Conservation (phyloP, 106 monocot species). For the Platanthera guangdongensis region DNA sequence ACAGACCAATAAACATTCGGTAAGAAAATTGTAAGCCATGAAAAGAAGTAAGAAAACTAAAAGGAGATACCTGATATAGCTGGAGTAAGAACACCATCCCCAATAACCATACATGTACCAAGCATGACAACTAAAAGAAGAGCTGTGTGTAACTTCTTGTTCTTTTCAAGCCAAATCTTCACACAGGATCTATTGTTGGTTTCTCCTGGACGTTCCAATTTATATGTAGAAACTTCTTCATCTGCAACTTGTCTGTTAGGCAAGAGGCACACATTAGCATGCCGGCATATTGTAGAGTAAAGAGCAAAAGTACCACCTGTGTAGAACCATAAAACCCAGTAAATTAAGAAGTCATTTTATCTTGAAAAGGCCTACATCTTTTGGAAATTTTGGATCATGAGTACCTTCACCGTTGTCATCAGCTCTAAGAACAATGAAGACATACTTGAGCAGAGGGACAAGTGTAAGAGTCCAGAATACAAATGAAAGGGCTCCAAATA, state of each 20-base stretch:
- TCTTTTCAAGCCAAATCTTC: constrained; percentile 30
- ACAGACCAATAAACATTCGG: not conserved
- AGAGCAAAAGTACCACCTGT: constrained; percentile 49
- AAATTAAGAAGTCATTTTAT: not conserved
- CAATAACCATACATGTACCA: constrained; percentile 52
- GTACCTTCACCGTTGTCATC: constrained; percentile 48
- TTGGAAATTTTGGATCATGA: not conserved
- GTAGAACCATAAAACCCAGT: not conserved
- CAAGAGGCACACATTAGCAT: constrained; percentile 44
- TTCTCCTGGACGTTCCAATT: constrained; percentile 21
- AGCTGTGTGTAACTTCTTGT: constrained; percentile 30
- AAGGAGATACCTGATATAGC: constrained; percentile 27
- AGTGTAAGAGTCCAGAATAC: constrained; percentile 50
- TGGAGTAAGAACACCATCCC: constrained; percentile 45
- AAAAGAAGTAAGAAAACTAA: not conserved
- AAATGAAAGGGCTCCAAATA: constrained; percentile 35
- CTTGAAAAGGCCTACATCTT: not conserved
- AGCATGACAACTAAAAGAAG: constrained; percentile 38
- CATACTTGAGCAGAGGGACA: constrained; percentile 39
- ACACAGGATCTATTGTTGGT: constrained; percentile 12
- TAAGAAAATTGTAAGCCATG: not conserved
- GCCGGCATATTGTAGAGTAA: constrained; percentile 43
- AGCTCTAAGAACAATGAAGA: constrained; percentile 44
- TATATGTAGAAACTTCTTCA: constrained; percentile 48
- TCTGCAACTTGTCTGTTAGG: constrained; percentile 44